Evolutionary conservation across 1,139 yeast species (phyloP).

Genomic region (Blastobotrys petasosporus): DNA sequence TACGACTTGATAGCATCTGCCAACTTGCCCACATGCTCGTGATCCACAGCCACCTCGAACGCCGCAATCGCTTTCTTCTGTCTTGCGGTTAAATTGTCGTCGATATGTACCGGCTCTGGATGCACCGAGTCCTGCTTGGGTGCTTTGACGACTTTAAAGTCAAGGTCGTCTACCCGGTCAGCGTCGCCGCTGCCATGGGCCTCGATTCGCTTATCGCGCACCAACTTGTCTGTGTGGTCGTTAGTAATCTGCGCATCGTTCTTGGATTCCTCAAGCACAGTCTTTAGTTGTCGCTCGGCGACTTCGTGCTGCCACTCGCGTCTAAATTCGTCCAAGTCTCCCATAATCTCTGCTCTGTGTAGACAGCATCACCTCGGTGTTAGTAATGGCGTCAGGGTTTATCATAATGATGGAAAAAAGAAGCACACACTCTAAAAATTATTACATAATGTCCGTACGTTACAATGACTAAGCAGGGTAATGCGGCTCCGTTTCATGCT

Average conservation of each 20-base stretch:
- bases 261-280: not conserved
- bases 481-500: no score
- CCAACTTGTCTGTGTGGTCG: not conserved
- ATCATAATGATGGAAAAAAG: no score
- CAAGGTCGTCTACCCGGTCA: constrained; percentile 1
- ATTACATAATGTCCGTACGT: no score
- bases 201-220: constrained; percentile 3
- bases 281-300: constrained; percentile 6
- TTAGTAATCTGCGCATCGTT: not conserved
- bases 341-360: no score
- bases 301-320: constrained; percentile 15
- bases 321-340: constrained; percentile 14
- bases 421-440: no score
- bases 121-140: not conserved
- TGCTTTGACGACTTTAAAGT: not conserved
- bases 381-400: no score
- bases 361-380: no score
- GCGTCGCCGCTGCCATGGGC: not conserved
- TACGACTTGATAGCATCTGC: constrained; percentile 74
- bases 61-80: constrained; percentile 46
- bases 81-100: constrained; percentile 15
- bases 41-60: constrained; percentile 66
- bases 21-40: constrained; percentile 68
- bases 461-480: no score
- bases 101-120: constrained; percentile 13